phyloP scores from a whole-genome alignment of 2,329 filamentous ascomycete species.

The Coniochaeta hoffmannii region DNA sequence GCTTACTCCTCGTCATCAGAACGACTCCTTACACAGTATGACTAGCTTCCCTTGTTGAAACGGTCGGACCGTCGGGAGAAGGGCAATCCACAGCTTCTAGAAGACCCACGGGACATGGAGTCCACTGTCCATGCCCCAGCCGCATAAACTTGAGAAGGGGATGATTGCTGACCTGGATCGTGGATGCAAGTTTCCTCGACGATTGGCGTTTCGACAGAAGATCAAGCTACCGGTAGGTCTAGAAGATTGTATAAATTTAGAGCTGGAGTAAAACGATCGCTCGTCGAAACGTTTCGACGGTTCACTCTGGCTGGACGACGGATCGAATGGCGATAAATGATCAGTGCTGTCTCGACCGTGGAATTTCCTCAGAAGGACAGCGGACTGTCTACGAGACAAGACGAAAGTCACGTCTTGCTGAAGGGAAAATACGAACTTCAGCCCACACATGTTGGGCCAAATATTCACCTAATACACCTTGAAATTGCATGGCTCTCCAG shows the following conservation, averaged over 20 bases:
- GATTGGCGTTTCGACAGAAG: not conserved
- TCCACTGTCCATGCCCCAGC: not conserved
- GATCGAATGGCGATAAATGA: too few species aligned
- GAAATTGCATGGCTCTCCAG: not conserved
- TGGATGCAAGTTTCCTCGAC: not conserved
- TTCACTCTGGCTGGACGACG: not conserved
- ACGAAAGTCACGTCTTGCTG: not conserved
- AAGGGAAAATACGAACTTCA: not conserved
- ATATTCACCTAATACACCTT: not conserved
- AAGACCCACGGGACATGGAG: not conserved
- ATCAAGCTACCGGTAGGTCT: not conserved
- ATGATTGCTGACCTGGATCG: not conserved
- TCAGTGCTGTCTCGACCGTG: too few species aligned
- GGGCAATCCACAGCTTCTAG: slow-evolving; percentile 2
- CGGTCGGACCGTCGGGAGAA: slow-evolving; percentile 2
- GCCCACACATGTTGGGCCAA: not conserved
- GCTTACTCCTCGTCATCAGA: too few species aligned
- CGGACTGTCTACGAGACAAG: too few species aligned
- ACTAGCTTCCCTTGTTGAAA: not conserved
- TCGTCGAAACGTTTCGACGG: not conserved
- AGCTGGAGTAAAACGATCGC: not conserved
- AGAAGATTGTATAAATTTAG: not conserved
- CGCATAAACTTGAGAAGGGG: not conserved
- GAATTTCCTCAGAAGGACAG: too few species aligned
- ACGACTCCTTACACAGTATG: not conserved